phyloP scores from a whole-genome alignment of 805 yeast species.

The Suhomyces prunicola region DNA sequence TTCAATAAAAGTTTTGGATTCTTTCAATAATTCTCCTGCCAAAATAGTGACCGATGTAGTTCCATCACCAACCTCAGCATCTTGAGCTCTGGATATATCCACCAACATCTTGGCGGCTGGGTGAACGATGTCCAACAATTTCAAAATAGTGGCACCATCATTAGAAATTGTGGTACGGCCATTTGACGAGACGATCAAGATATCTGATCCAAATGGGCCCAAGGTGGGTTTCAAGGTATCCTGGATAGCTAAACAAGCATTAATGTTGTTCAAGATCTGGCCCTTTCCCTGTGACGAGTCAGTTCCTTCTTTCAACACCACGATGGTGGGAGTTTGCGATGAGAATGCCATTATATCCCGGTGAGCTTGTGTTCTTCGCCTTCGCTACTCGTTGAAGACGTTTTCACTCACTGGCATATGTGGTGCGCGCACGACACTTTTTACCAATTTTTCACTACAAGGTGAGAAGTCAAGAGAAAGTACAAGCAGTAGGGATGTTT shows the following conservation, averaged over 20 bases:
- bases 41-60: conserved; percentile 92
- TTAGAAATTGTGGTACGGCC: conserved; percentile 94
- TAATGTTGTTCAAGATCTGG: conserved; percentile 90
- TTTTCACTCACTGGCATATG: neutral
- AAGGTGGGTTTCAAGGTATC: conserved; percentile 92
- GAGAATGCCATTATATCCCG: conserved; percentile 67
- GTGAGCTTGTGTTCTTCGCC: neutral
- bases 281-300: conserved; percentile 96
- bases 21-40: conserved; percentile 93
- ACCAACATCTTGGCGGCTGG: conserved; percentile 98
- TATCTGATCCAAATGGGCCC: conserved; percentile 97
- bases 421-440: conserved; percentile 7
- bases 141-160: conserved; percentile 96
- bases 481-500: neutral
- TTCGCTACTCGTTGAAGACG: neutral
- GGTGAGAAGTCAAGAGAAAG: neutral
- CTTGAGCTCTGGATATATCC: conserved; percentile 93
- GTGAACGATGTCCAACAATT: conserved; percentile 89
- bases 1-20: conserved; percentile 85
- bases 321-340: conserved; percentile 96
- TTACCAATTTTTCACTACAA: conserved; percentile 3
- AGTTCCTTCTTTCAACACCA: conserved; percentile 96
- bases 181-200: conserved; percentile 75
- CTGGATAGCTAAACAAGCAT: conserved; percentile 96
- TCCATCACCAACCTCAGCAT: conserved; percentile 98